A percentile compares a stretch with the other conserved stretches of the same genome.
phyloP scores from a whole-genome alignment of 768 basidiomycete species.

The Ramaria sp. region DNA sequence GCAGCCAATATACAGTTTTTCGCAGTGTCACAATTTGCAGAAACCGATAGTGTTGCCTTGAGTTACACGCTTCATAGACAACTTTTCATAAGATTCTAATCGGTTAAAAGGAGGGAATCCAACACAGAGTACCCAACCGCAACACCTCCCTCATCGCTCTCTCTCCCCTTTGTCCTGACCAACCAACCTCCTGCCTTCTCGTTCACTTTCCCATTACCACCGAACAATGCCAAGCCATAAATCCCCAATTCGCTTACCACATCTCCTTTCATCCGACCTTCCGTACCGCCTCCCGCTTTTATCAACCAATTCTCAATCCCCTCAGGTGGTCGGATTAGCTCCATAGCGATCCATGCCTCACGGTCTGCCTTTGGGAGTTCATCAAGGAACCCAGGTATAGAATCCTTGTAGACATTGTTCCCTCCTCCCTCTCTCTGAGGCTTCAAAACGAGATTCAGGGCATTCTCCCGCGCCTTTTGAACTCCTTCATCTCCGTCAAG shows the following conservation, averaged over 20 bases:
- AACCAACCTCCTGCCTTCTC: conserved; percentile 74
- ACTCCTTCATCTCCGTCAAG: conserved; percentile 30
- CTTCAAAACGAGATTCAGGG: conserved; percentile 70
- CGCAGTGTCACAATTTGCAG: no score
- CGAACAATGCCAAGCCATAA: conserved; percentile 83
- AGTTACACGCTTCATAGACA: no score
- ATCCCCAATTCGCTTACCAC: conserved; percentile 87
- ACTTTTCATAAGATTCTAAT: no score
- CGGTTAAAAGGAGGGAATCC: conserved; percentile 55
- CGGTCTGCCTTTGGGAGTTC: conserved; percentile 47
- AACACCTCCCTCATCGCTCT: conserved; percentile 87
- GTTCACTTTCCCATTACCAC: conserved; percentile 28
- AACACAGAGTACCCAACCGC: conserved; percentile 74
- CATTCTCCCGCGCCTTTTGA: conserved; percentile 36
- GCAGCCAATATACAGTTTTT: no score
- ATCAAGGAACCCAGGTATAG: conserved; percentile 71
- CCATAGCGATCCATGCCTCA: conserved; percentile 93
- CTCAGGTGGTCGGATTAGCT: conserved; percentile 71
- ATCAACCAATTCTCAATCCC: conserved; percentile 65
- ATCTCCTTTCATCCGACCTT: conserved; percentile 43
- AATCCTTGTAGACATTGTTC: conserved; percentile 84
- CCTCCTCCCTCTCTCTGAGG: conserved; percentile 98
- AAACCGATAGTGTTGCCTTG: no score
- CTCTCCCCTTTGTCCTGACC: conserved; percentile 81
- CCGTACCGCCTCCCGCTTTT: conserved; percentile 42